Base-by-base conservation (phyloP, 1,284 basidiomycete species). In the Inonotus hispidus region DNA sequence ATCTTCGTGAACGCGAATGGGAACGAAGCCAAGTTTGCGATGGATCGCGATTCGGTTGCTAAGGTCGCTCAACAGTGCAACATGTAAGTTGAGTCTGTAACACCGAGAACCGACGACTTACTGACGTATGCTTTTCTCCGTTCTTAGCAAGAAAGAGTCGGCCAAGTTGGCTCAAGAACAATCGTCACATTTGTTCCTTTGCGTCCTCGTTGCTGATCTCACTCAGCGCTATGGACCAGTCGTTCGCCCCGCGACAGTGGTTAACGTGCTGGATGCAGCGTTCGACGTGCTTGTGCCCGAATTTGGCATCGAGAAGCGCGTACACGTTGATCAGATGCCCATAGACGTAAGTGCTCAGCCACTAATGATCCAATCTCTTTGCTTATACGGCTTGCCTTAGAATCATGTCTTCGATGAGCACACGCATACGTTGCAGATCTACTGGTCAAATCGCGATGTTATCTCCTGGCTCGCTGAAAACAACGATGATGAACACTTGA, bases 321-420 rank as follows among this genome's bases (percentile, higher is more conserved):
- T 98, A 2, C 96, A 99, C 70, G 92, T 96, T 53, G 97, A 99
- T 73, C 95, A 98, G 76, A 97, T 99, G 88, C 96, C 97, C 16
- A 92, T 96, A 59, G 92, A 95, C 66, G 92, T 93, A 70, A 74
- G 87, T 73, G 55, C 13, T 43, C 14, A 29, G 56, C 54, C 6
- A 13, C 45, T 3, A 58, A 3, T 25, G 29, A 47, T 21, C 41
- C 19, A 62, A 50, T 23, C 53, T 47, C 23, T 32, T 45, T 25
- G 21, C 52, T 57, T 43, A 64, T 63, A 59, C 66, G 14, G 54
- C 35, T 52, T 32, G 3, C 57, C 8, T 49, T 43, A 94, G 88
- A 96, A 95, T 69, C 90, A 93, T 68, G 90, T 95, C 56, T 95
- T 94, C 70, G 95, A 98, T 69, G 95, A 98, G 74, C 91, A 95